These are phyloP conservation scores for Phytophthora pini DNA, from an alignment of 352 stramenopile genomes.

Conservation along the genomic window DNA sequence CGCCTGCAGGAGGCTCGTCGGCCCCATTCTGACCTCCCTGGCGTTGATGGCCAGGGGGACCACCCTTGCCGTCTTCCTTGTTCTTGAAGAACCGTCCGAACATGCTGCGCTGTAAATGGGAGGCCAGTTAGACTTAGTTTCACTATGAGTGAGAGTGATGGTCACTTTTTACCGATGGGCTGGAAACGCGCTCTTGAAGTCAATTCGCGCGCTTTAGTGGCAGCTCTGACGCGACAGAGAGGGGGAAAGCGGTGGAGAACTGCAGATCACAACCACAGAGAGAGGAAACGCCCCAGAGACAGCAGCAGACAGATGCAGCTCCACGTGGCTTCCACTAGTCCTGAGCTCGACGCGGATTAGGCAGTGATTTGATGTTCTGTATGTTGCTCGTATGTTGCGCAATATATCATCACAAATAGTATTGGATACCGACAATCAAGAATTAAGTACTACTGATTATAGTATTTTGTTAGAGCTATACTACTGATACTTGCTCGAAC, in stretches of 20 bases:
- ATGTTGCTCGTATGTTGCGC: too few species aligned
- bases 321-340: constrained; percentile 19
- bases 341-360: constrained; percentile 8
- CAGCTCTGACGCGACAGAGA: background rate
- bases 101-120: constrained; percentile 44
- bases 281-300: background rate
- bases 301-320: background rate
- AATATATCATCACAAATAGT: too few species aligned
- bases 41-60: constrained; percentile 61
- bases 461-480: too few species aligned
- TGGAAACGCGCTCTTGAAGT: constrained; percentile 6
- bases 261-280: constrained; percentile 1
- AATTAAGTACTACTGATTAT: too few species aligned
- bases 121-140: constrained; percentile 1
- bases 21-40: constrained; percentile 29
- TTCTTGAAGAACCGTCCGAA: constrained; percentile 87
- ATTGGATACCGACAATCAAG: too few species aligned
- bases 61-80: constrained; percentile 77
- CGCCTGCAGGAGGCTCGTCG: constrained; percentile 54
- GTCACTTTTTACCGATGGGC: constrained; percentile 2
- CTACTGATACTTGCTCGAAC: too few species aligned
- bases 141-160: background rate
- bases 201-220: constrained; percentile 5
- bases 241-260: background rate
- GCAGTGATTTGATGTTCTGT: too few species aligned